These are phyloP conservation scores for Cyclocybe cylindracea DNA, from an alignment of 768 basidiomycete species.

Conservation along the genomic window DNA sequence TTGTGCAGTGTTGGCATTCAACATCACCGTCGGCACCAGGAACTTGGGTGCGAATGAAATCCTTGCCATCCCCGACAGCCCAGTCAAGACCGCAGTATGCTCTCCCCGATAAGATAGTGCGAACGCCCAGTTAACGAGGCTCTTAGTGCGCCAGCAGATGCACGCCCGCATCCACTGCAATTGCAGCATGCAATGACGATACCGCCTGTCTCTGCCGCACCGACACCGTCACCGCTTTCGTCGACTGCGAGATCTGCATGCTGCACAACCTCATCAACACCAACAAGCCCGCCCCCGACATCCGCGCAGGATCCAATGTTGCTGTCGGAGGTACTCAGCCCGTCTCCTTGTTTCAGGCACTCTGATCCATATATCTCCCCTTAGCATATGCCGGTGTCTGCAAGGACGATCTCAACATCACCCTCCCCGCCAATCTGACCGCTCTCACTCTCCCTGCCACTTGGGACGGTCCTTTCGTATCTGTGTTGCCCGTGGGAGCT, in stretches of 20 bases:
- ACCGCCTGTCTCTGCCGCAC: slow-evolving; percentile 56
- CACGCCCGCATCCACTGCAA: slow-evolving; percentile 18
- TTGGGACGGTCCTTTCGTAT: slow-evolving; percentile 65
- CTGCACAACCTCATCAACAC: slow-evolving; percentile 52
- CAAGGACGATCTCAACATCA: slow-evolving; percentile 30
- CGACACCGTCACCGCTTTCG: slow-evolving; percentile 41
- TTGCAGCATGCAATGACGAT: slow-evolving; percentile 46
- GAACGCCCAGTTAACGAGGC: not conserved
- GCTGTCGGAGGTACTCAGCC: slow-evolving; percentile 53
- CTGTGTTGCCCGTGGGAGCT: slow-evolving; percentile 42
- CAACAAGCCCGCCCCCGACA: slow-evolving; percentile 50
- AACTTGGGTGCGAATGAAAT: slow-evolving; percentile 45
- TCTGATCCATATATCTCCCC: slow-evolving; percentile 6
- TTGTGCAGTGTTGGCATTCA: slow-evolving; percentile 45
- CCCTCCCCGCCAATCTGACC: slow-evolving; percentile 37
- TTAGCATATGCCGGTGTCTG: slow-evolving; percentile 62
- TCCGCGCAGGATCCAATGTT: slow-evolving; percentile 57
- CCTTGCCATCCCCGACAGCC: slow-evolving; percentile 38
- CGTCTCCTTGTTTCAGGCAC: not conserved
- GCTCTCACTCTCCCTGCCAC: slow-evolving; percentile 44
- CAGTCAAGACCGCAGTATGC: slow-evolving; percentile 29
- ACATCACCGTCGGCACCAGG: slow-evolving; percentile 42
- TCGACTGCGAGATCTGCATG: slow-evolving; percentile 68
- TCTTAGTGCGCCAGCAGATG: slow-evolving; percentile 38
- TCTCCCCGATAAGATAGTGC: slow-evolving; percentile 22